Conservation (phyloP, 2,329 filamentous ascomycete species). For the Thielaviopsis musarum region DNA sequence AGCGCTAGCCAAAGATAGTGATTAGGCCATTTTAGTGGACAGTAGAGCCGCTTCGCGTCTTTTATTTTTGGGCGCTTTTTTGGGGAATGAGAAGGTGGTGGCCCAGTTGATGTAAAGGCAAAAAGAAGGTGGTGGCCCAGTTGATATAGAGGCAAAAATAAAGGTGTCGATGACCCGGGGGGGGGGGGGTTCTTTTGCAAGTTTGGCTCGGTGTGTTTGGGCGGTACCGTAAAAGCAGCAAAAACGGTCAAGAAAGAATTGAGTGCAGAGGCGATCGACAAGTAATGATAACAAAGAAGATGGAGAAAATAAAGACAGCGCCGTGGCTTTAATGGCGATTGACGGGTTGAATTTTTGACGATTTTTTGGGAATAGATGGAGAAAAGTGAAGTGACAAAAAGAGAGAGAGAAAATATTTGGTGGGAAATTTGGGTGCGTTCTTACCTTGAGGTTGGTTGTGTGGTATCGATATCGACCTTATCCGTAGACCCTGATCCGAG, state of each 20-base stretch:
- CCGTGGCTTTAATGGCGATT: background rate
- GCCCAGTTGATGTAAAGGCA: background rate
- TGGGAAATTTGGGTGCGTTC: no score
- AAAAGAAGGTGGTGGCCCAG: background rate
- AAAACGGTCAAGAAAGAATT: background rate
- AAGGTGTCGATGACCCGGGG: background rate
- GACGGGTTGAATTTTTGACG: background rate
- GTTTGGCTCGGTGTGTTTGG: background rate
- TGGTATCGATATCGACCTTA: background rate
- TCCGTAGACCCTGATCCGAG: background rate
- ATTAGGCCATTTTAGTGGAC: background rate
- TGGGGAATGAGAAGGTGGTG: background rate
- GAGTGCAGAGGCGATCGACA: background rate
- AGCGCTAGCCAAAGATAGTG: background rate
- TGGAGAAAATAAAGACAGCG: background rate
- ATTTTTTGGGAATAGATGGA: no score
- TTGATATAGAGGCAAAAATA: background rate
- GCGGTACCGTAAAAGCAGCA: background rate
- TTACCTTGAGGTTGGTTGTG: background rate
- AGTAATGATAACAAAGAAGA: background rate
- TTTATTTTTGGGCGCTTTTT: background rate
- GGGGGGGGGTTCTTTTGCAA: background rate
- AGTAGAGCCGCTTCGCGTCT: background rate
- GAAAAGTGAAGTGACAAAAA: no score
- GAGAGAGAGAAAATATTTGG: no score